Base-by-base conservation (phyloP, 768 basidiomycete species). In the Tricholoma hemisulphureum region DNA sequence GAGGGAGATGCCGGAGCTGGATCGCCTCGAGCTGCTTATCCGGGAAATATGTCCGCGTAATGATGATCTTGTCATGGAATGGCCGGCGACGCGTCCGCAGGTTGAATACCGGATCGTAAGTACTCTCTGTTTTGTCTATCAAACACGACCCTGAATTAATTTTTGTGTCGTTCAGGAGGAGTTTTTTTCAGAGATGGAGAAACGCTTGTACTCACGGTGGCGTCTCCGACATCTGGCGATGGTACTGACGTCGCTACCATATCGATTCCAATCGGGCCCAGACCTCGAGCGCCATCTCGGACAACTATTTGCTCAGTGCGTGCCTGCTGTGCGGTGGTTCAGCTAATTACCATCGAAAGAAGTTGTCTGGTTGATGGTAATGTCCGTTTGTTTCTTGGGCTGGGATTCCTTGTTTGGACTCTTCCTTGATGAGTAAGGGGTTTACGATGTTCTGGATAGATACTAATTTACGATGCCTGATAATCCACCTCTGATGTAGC, bases 11-110 rank as follows among this genome's bases (percentile, higher is more conserved):
- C 75, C 77, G 0, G 29, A 53, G 0, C 63, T 81, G 24, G 57
- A 66, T 7, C 61, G 68, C 18, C 71, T 81, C 5, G 77, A 76
- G 45, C 59, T 81, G 32, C 63, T 75, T 24, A 75, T 78, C 2
- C 69, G 69, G 48, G 73, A 77, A 26, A 71, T 80, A 39, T 67
- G 75, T 2, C 75, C 75, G 7, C 51, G 55, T 52, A 61, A 64
- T 11, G 62, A 63, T 31, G 69, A 68, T 8, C 24, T 54, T 6
- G 58, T 61, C 3, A 31, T 65, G 7, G 59, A 57, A 20, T 54
- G 45, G 55, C 20, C 41, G 26, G 53, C 45, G 37, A 55, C 39
- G 16, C 45, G 45, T n/a, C n/a, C n/a, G n/a, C 14, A 58, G 61
- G 46, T 68, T 20, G 64, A 64, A 13, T 56, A 41, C 55, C 72